A percentile compares a stretch with the other conserved stretches of the same genome.
Conservation (phyloP, 1,284 basidiomycete genomes). For the Boletellus deceptivus region DNA sequence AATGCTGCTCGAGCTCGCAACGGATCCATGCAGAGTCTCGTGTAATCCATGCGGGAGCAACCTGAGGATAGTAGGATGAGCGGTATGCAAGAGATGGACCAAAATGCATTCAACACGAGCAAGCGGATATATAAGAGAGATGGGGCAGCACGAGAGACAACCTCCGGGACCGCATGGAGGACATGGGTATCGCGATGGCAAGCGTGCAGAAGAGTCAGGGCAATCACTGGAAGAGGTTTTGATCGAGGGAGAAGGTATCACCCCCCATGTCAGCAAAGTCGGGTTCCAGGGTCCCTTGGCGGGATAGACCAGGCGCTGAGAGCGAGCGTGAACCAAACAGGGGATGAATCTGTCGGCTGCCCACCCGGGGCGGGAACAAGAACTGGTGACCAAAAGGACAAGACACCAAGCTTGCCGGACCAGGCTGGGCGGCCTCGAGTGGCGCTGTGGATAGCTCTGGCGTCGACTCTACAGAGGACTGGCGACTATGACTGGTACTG, state of each 20-base stretch:
- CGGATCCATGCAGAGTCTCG: conserved; percentile 17
- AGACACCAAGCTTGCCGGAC: conserved; percentile 34
- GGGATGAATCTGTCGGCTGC: conserved; percentile 14
- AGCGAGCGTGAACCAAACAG: conserved; percentile 35
- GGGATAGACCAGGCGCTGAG: conserved; percentile 30
- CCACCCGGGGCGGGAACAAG: conserved; percentile 25
- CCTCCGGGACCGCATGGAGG: conserved; percentile 1
- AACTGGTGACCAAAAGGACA: conserved; percentile 27
- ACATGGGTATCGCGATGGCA: conserved; percentile 11
- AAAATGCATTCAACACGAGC: conserved; percentile 31
- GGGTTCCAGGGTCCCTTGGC: conserved; percentile 12
- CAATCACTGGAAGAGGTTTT: conserved; percentile 45
- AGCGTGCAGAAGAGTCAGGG: neutral
- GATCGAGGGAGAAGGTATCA: conserved; percentile 44
- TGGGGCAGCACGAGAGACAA: conserved; percentile 9
- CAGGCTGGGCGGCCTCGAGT: conserved; percentile 43
- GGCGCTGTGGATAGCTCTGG: conserved; percentile 46
- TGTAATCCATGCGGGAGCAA: conserved; percentile 18
- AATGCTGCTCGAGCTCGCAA: conserved; percentile 10
- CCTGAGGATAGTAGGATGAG: conserved; percentile 24
- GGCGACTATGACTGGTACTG: conserved; percentile 40
- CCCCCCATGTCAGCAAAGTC: conserved; percentile 51
- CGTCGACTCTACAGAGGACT: conserved; percentile 56
- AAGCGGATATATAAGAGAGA: conserved; percentile 13
- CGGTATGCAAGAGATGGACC: conserved; percentile 34